Evolutionary conservation across 2,329 filamentous ascomycete genomes (phyloP), one percentile per base, ranked within the genome.

Genomic region (Drechslerella stenobrocha): DNA sequence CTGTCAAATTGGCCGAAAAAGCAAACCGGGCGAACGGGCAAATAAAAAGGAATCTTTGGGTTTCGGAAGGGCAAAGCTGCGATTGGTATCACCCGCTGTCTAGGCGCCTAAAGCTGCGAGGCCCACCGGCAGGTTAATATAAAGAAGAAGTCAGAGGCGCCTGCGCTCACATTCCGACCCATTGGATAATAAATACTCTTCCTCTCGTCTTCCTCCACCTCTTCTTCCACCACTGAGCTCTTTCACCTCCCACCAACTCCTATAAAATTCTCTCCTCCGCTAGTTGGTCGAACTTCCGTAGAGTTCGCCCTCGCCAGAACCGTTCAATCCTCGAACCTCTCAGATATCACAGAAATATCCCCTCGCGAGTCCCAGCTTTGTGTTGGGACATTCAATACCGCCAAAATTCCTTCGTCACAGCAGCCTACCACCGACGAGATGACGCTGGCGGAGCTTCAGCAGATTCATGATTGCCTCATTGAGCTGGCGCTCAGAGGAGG

Each of bases 401-500:
- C 28, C 63, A 67, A 60, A 67, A 67, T 67, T 67, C 63, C 63
- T 50, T 67, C 63, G 50, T 47, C 52, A 35, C 63, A 67, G 34
- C 44, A 55, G 26, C 48, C 55, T 50, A 35, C 50, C 13, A 32
- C 47, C 55, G 63, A 50, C 63, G 63, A 67, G 63, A 67, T 67
- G 63, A 67, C 63, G 23, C 7, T 67, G 55, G 37, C 63, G 63
- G 63, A 67, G 55, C 47, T 55, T n/a, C 50, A 55, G 46, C 55
- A 60, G 32, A 69, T 87, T 69, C 84, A 83, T 72, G 82, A 87
- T 76, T 81, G 81, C 52, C 78, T 87, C 70, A 76, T 87, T 71
- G 75, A 78, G 55, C 77, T 87, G 61, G 85, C 84, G 74, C 80
- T 82, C 71, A 82, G 84, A 76, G 85, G 84, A 13, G 85, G 85